Evolutionary conservation across 1,139 yeast genomes (phyloP).

Genomic region (Sugiyamaella xylanicola): DNA sequence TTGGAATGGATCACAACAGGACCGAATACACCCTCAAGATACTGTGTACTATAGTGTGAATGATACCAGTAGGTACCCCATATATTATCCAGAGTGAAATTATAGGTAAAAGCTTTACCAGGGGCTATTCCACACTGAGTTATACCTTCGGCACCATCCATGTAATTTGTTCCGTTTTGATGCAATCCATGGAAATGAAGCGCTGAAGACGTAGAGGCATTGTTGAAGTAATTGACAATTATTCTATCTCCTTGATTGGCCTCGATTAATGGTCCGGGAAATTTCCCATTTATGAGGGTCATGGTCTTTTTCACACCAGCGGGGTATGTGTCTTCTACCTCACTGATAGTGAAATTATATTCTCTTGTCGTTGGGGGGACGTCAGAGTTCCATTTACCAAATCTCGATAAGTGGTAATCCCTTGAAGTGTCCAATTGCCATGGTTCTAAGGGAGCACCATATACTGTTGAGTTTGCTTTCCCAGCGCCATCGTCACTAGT

Average conservation of each 20-base stretch:
- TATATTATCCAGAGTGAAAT: conserved; percentile 74
- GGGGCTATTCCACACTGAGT: conserved; percentile 82
- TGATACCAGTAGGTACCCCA: conserved; percentile 86
- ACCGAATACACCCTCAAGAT: conserved; percentile 82
- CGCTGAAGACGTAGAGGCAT: conserved; percentile 64
- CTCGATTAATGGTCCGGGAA: conserved; percentile 76
- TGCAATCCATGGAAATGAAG: conserved; percentile 84
- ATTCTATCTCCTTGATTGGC: conserved; percentile 70
- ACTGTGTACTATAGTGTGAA: conserved; percentile 77
- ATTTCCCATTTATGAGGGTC: conserved; percentile 70
- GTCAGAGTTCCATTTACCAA: conserved; percentile 29
- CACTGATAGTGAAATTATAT: conserved; percentile 65
- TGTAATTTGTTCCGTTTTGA: conserved; percentile 62
- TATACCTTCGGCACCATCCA: conserved; percentile 82
- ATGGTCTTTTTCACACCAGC: conserved; percentile 64
- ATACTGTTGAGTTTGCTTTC: conserved; percentile 22
- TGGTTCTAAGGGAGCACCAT: conserved; percentile 29
- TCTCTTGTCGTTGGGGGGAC: conserved; percentile 35
- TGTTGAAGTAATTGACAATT: conserved; percentile 61
- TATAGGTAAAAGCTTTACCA: conserved; percentile 61
- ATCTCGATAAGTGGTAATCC: conserved; percentile 34
- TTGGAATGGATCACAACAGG: conserved; percentile 62
- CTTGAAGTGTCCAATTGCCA: conserved; percentile 40
- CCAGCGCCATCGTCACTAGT: conserved; percentile 14
- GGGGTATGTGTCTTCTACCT: conserved; percentile 58